Evolutionary conservation across 208 protist species (phyloP).

Genomic region (Wallacemonas sp.): DNA sequence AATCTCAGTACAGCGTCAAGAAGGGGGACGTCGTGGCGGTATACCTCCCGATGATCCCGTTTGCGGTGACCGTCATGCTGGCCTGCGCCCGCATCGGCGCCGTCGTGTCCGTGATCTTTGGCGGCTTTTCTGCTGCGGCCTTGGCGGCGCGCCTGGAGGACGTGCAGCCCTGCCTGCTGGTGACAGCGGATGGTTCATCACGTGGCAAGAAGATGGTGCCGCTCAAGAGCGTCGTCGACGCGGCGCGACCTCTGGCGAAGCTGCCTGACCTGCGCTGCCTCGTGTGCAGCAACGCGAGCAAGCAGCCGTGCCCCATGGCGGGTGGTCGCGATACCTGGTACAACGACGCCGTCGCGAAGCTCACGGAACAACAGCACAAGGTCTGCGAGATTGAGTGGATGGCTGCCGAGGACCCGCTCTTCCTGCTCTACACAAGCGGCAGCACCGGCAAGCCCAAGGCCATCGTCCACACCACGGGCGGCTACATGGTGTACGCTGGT

Average conservation of each 20-base stretch:
- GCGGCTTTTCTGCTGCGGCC: constrained; percentile 75
- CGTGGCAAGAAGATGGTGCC: constrained; percentile 88
- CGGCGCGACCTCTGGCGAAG: constrained; percentile 59
- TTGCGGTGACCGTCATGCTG: constrained; percentile 93
- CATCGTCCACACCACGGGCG: constrained; percentile 92
- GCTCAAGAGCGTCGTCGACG: constrained; percentile 90
- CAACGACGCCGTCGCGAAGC: constrained; percentile 42
- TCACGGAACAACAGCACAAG: constrained; percentile 33
- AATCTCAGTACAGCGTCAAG: constrained; percentile 74
- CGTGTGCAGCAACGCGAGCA: constrained; percentile 49
- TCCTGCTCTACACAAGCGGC: constrained; percentile 98
- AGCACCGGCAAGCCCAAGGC: constrained; percentile 98
- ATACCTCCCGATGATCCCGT: constrained; percentile 97
- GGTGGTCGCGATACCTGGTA: constrained; percentile 75
- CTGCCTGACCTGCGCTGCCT: constrained; percentile 39
- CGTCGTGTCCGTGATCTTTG: constrained; percentile 84
- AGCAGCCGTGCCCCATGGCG: constrained; percentile 52
- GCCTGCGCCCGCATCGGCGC: constrained; percentile 98
- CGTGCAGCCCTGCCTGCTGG: constrained; percentile 56
- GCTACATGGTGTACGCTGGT: constrained; percentile 94
- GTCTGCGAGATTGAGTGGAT: constrained; percentile 88
- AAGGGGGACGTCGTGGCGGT: constrained; percentile 95
- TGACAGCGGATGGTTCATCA: constrained; percentile 79
- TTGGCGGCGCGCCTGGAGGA: constrained; percentile 68
- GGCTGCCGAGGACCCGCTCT: constrained; percentile 95